Percentiles rank a stretch among this genome's conserved stretches.
phyloP scores from a whole-genome alignment of 805 yeast genomes.

The Zygoascus biomembranicola region DNA sequence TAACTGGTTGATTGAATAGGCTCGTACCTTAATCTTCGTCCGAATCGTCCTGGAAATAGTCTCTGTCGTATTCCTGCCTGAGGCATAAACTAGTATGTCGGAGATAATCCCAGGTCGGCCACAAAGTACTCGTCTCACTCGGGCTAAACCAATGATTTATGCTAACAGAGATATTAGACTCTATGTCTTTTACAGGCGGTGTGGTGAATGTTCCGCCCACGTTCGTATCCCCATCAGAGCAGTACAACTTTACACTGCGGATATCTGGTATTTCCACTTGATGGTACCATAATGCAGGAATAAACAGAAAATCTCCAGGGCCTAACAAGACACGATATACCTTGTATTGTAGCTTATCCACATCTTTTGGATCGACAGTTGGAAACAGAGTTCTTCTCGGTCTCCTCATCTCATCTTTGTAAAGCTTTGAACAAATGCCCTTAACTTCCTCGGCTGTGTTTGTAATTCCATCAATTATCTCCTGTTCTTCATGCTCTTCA shows the following conservation, averaged over 20 bases:
- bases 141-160: constrained; percentile 30
- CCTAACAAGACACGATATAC: constrained; percentile 24
- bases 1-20: constrained; percentile 2
- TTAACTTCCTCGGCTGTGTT: neutral
- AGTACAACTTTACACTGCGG: neutral
- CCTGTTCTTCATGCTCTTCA: neutral
- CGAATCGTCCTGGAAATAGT: constrained; percentile 10
- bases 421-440: neutral
- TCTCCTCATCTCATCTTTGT: neutral
- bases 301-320: constrained; percentile 31
- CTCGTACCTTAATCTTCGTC: neutral
- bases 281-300: constrained; percentile 36
- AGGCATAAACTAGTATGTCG: constrained; percentile 17
- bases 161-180: constrained; percentile 18
- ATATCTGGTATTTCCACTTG: constrained; percentile 25
- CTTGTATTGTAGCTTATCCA: constrained; percentile 12
- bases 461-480: neutral
- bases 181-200: neutral
- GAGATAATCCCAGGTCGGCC: constrained; percentile 26
- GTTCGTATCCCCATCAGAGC: neutral
- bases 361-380: constrained; percentile 26
- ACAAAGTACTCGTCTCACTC: constrained; percentile 18
- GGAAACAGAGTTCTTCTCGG: constrained; percentile 23
- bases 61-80: constrained; percentile 20
- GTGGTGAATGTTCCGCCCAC: neutral